Conservation (phyloP, 2,329 filamentous ascomycete genomes). For the Apiospora pterosperma region DNA sequence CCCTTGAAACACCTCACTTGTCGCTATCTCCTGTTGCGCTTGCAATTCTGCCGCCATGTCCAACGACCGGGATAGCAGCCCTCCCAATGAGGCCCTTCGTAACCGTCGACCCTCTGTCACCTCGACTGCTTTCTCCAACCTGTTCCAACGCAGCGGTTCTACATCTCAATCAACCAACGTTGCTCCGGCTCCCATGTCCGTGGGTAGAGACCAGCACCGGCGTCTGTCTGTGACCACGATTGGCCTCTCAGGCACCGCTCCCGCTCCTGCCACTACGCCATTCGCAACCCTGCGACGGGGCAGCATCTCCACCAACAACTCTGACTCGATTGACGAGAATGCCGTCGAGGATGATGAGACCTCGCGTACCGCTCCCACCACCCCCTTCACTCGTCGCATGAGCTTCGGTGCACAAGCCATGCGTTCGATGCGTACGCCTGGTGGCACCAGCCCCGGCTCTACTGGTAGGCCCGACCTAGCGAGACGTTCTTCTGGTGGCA, state of each 20-base stretch:
- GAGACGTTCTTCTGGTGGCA: slow-evolving; percentile 21
- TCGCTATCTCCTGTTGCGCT: neutral
- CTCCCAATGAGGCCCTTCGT: slow-evolving; percentile 19
- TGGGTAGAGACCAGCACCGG: slow-evolving; percentile 48
- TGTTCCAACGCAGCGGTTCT: slow-evolving; percentile 57
- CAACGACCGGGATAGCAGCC: slow-evolving; percentile 23
- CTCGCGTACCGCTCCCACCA: slow-evolving; percentile 59
- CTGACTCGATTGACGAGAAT: slow-evolving; percentile 66
- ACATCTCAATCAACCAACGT: slow-evolving; percentile 35
- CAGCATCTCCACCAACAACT: slow-evolving; percentile 66
- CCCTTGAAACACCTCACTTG: neutral
- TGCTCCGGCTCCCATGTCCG: slow-evolving; percentile 20
- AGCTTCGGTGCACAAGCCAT: slow-evolving; percentile 85
- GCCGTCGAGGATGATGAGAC: slow-evolving; percentile 68
- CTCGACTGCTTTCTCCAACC: slow-evolving; percentile 52
- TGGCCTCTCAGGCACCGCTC: slow-evolving; percentile 69
- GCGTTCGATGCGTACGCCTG: slow-evolving; percentile 61
- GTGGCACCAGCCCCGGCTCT: slow-evolving; percentile 56
- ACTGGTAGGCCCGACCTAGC: slow-evolving; percentile 53
- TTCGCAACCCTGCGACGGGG: slow-evolving; percentile 54
- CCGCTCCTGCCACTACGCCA: slow-evolving; percentile 47
- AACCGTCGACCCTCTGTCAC: slow-evolving; percentile 55
- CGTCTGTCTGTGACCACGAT: slow-evolving; percentile 73
- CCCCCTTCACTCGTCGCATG: slow-evolving; percentile 78
- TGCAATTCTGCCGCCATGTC: slow-evolving; percentile 20